phyloP scores from a whole-genome alignment of 495 filamentous ascomycete genomes.

The Penicillium malachiteum region DNA sequence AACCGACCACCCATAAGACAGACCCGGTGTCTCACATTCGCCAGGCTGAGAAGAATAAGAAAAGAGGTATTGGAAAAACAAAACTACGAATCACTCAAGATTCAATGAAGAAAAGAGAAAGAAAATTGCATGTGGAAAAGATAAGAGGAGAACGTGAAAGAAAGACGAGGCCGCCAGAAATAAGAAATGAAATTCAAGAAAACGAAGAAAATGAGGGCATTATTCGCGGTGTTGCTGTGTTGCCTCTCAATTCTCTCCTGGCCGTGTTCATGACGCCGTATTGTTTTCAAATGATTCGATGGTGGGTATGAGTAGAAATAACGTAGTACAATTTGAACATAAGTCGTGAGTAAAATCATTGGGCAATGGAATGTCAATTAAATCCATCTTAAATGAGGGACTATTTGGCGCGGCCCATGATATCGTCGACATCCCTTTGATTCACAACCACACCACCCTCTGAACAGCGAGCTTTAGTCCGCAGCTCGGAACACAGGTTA shows the following conservation, averaged over 20 bases:
- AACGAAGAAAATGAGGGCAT: not conserved
- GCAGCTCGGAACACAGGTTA: constrained; percentile 86
- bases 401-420: constrained; percentile 59
- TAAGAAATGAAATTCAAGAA: not conserved
- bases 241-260: constrained; percentile 9
- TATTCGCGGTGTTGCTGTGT: constrained; percentile 9
- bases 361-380: not conserved
- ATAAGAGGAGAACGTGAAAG: not conserved
- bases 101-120: not conserved
- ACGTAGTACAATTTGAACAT: constrained; percentile 24
- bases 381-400: not conserved
- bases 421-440: constrained; percentile 80
- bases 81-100: not conserved
- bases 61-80: not conserved
- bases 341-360: constrained; percentile 21
- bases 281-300: constrained; percentile 27
- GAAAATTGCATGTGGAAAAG: not conserved
- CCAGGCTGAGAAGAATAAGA: not conserved
- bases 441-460: constrained; percentile 90
- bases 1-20: not conserved
- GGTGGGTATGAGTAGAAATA: constrained; percentile 28
- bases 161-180: not conserved
- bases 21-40: constrained; percentile 17
- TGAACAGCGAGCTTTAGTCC: constrained; percentile 93
- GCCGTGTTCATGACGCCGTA: constrained; percentile 26